These are phyloP conservation scores for Lactarius hengduanensis DNA, from an alignment of 768 basidiomycete genomes.

Conservation along the genomic window DNA sequence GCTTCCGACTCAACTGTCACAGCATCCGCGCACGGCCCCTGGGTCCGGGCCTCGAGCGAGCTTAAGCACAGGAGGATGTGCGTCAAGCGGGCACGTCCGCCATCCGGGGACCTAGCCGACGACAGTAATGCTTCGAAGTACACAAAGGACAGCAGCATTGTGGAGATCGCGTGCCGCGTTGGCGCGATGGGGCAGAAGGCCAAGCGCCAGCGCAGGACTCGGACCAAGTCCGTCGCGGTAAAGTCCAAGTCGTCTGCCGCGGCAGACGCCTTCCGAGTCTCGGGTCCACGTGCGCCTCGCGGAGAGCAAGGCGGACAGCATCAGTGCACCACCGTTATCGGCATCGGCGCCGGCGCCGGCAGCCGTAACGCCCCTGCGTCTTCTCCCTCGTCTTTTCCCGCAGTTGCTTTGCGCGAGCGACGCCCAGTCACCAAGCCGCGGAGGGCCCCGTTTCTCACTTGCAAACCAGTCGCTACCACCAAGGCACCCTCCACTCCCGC, in stretches of 20 bases:
- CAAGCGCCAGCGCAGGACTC: no score
- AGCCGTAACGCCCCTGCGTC: background rate
- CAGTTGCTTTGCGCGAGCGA: background rate
- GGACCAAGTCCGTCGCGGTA: slow-evolving; percentile 26
- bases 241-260: no score
- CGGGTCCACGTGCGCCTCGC: background rate
- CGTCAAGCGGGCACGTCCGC: slow-evolving; percentile 34
- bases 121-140: slow-evolving; percentile 33
- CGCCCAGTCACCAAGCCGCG: slow-evolving; percentile 1
- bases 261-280: background rate
- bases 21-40: slow-evolving; percentile 36
- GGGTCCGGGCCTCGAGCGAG: no score
- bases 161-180: slow-evolving; percentile 33
- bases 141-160: slow-evolving; percentile 35
- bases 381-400: background rate
- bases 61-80: slow-evolving; percentile 30
- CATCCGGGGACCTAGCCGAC: slow-evolving; percentile 2
- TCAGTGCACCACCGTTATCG: background rate
- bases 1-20: slow-evolving; percentile 52
- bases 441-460: background rate
- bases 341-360: no score
- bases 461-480: background rate
- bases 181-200: no score
- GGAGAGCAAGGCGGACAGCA: slow-evolving; percentile 10
- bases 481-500: background rate